Conservation (phyloP, 2,329 filamentous ascomycete genomes). For the Pezicula neosporulosa region DNA sequence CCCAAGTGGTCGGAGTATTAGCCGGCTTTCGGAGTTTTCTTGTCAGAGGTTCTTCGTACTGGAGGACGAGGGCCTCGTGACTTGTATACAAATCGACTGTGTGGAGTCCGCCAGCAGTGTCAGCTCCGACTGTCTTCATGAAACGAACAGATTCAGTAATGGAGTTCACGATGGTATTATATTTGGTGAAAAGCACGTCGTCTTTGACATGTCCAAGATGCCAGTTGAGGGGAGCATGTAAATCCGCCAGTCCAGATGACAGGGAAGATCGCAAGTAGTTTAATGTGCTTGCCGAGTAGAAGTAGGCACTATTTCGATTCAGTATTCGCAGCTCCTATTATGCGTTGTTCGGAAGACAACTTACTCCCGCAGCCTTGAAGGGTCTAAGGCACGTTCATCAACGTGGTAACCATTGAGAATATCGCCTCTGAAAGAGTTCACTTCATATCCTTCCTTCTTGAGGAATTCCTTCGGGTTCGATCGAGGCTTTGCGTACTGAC, state of each 20-base stretch:
- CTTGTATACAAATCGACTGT: constrained; percentile 95
- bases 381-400: constrained; percentile 77
- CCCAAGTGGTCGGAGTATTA: constrained; percentile 21
- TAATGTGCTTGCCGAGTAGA: constrained; percentile 89
- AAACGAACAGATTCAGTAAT: constrained; percentile 91
- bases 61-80: constrained; percentile 89
- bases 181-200: constrained; percentile 78
- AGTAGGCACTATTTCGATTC: constrained; percentile 67
- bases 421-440: constrained; percentile 90
- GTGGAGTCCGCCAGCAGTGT: constrained; percentile 78
- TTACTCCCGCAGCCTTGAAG: constrained; percentile 72
- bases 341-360: constrained; percentile 13
- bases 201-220: constrained; percentile 87
- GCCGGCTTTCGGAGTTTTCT: constrained; percentile 66
- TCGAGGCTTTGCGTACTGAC: constrained; percentile 94
- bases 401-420: constrained; percentile 87
- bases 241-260: constrained; percentile 84
- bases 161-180: constrained; percentile 77
- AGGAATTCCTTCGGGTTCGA: constrained; percentile 84
- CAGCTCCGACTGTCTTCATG: constrained; percentile 89
- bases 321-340: not conserved
- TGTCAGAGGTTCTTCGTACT: constrained; percentile 90
- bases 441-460: constrained; percentile 61
- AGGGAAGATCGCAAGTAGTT: constrained; percentile 89
- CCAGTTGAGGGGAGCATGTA: constrained; percentile 94